These are phyloP conservation scores for Geranomyces variabilis DNA, from an alignment of 192 early-diverging fungal species.

Conservation along the genomic window DNA sequence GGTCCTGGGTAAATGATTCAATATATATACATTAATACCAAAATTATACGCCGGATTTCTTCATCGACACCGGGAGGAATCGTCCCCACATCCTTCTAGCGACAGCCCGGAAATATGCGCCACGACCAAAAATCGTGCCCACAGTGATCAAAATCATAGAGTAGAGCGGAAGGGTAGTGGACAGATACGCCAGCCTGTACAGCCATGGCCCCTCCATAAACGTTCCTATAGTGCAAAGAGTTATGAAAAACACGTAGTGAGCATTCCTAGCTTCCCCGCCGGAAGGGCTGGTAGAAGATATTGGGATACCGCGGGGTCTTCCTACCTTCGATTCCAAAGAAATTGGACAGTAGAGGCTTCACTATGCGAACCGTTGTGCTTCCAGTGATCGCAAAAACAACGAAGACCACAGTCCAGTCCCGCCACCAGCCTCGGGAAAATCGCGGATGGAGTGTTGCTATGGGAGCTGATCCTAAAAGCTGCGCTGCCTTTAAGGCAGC, in stretches of 20 bases:
- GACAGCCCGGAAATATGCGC: slow-evolving; percentile 38
- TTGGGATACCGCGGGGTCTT: neutral
- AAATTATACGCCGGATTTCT: no score
- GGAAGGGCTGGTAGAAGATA: no score
- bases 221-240: slow-evolving; percentile 33
- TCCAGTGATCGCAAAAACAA: slow-evolving; percentile 44
- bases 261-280: no score
- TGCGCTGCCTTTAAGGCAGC: no score
- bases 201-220: slow-evolving; percentile 35
- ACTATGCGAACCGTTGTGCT: slow-evolving; percentile 30
- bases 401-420: slow-evolving; percentile 35
- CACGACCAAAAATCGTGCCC: slow-evolving; percentile 38
- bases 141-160: slow-evolving; percentile 35
- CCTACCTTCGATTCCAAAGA: slow-evolving; percentile 40
- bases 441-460: slow-evolving; percentile 21
- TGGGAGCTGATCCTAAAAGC: neutral
- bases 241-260: neutral
- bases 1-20: no score
- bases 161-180: slow-evolving; percentile 35
- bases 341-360: slow-evolving; percentile 14
- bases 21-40: no score
- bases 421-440: slow-evolving; percentile 29
- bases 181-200: slow-evolving; percentile 36
- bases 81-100: slow-evolving; percentile 39
- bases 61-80: slow-evolving; percentile 23